A percentile compares a stretch with the other conserved stretches of the same genome.
These are phyloP conservation scores for Pilaira anomala DNA, from an alignment of 192 early-diverging fungal genomes.

Conservation along the genomic window DNA sequence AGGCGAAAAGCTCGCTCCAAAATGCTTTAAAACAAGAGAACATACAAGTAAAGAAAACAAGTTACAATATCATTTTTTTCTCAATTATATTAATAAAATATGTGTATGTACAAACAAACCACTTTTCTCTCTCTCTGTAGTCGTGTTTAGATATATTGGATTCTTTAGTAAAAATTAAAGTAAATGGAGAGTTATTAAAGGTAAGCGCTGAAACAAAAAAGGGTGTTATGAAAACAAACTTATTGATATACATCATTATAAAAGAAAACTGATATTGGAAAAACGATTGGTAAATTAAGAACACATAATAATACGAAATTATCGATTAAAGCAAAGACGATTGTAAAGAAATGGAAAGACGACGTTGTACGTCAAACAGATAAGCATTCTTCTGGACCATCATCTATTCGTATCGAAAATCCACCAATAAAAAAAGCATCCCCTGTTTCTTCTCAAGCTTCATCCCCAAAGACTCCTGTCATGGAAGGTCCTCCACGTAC, in stretches of 20 bases:
- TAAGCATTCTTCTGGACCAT: not conserved
- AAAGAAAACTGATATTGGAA: constrained; percentile 77
- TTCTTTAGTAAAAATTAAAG: constrained; percentile 43
- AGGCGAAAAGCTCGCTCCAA: constrained; percentile 25
- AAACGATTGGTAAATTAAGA: constrained; percentile 71
- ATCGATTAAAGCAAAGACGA: constrained; percentile 58
- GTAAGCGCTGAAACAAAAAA: constrained; percentile 27
- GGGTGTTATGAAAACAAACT: not conserved
- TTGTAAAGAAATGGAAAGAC: constrained; percentile 83
- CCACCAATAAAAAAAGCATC: constrained; percentile 12
- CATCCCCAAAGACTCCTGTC: constrained; percentile 35
- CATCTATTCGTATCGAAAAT: not conserved
- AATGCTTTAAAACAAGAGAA: constrained; percentile 19
- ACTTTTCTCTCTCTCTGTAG: not conserved
- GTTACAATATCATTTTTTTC: not conserved
- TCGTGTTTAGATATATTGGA: constrained; percentile 38
- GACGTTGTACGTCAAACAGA: constrained; percentile 39
- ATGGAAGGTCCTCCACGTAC: constrained; percentile 46
- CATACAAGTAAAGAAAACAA: constrained; percentile 10
- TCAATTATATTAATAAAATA: not conserved
- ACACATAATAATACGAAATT: constrained; percentile 59
- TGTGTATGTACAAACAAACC: not conserved
- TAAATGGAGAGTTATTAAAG: constrained; percentile 54
- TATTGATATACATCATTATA: not conserved
- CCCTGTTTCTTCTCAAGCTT: constrained; percentile 36